Base-by-base conservation (phyloP, 805 yeast genomes). In the Citeromyces matritensis region DNA sequence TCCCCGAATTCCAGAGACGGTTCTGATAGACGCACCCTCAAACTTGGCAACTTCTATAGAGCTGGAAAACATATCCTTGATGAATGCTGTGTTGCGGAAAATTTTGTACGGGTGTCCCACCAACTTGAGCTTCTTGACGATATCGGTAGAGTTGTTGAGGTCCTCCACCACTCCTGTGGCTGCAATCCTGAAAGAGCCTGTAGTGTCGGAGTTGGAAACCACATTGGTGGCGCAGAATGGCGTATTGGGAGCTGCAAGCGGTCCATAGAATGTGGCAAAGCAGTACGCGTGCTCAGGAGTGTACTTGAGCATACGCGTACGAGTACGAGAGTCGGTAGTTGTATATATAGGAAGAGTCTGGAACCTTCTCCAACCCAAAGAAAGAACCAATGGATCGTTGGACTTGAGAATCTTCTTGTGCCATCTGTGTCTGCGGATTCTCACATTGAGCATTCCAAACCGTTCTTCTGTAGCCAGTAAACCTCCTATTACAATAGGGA, bases 271-370 rank as follows among this genome's bases (percentile, higher is more conserved):
- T 23, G 95, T 79, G 1, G 95, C 96, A 49, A 78, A 75, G 64
- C 98, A 91, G 51, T 80, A 88, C 15, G 95, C 83, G 54, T 91
- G 99, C 49, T 91, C 99, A 6, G 98, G 98, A 0, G 98, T 91
- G 52, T 91, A 91, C 51, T 91, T 91, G 57, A 91, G 67, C 95
- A 91, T 83, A 60, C 98, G 78, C 47, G 86, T 88, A 63, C 99
- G 72, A 9, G 99, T 91, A 58, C 99, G 69, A 5, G 98, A 91
- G 55, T 91, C 99, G 5, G 94, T 74, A 0, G 98, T 91, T 3
- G 98, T 86, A 52, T 86, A 91, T 15, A 91, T 68, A 6, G 99
- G 99, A 34, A 88, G 58, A 0, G 98, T 86, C 56, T 91, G 99
- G 60, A 91, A 93, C 53, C 99, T 68, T 60, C 99, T 74, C 99